phyloP scores from a whole-genome alignment of 768 basidiomycete species.

The Tricholoma terreum region DNA sequence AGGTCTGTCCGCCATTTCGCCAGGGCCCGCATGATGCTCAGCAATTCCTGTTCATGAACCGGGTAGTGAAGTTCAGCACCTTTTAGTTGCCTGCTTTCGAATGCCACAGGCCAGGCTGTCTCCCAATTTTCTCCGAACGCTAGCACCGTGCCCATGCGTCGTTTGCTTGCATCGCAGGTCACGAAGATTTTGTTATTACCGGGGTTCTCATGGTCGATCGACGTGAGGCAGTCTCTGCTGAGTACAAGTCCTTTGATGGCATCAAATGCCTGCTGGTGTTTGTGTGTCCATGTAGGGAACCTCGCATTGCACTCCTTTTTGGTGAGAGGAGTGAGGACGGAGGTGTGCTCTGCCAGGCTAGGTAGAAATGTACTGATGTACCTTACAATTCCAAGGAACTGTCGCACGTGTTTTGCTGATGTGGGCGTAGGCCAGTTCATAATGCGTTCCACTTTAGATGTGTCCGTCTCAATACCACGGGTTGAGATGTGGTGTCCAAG shows the following conservation, averaged over 20 bases:
- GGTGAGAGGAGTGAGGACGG: constrained; percentile 11
- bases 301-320: constrained; percentile 11
- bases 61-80: no score
- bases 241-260: constrained; percentile 27
- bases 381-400: constrained; percentile 12
- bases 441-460: constrained; percentile 16
- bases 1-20: no score
- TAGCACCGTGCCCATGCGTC: constrained; percentile 23
- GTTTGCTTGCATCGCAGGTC: constrained; percentile 25
- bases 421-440: constrained; percentile 19
- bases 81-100: no score
- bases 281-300: background rate
- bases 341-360: constrained; percentile 17
- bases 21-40: background rate
- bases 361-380: constrained; percentile 23
- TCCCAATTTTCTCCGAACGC: constrained; percentile 4
- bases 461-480: background rate
- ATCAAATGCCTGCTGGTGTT: constrained; percentile 25
- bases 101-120: background rate
- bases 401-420: constrained; percentile 10
- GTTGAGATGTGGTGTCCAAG: constrained; percentile 1
- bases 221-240: constrained; percentile 22
- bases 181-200: constrained; percentile 31
- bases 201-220: constrained; percentile 29
- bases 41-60: background rate